Percentiles rank a stretch among this genome's conserved stretches.
Conservation (phyloP, 2,329 filamentous ascomycete species). For the Pseudocercospora fijiensis region DNA sequence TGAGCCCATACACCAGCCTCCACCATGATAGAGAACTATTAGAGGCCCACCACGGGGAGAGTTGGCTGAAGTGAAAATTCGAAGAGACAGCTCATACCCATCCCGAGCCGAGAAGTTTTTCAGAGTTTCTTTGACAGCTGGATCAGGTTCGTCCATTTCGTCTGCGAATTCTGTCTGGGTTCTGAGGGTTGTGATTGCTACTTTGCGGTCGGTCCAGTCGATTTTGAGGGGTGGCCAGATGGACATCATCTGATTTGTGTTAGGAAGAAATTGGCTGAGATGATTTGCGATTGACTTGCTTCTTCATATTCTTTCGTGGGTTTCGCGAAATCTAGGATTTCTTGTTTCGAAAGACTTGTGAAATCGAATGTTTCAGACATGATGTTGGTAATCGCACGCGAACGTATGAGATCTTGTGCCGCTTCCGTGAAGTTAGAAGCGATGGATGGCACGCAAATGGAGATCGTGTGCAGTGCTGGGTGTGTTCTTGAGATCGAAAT, state of each 20-base stretch:
- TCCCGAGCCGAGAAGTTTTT: constrained; percentile 12
- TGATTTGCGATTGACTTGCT: constrained; percentile 7
- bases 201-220: constrained; percentile 17
- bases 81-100: constrained; percentile 18
- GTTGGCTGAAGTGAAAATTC: constrained; percentile 11
- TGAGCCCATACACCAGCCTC: constrained; percentile 23
- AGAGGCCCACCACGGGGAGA: constrained; percentile 19
- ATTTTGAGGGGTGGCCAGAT: constrained; percentile 22
- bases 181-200: constrained; percentile 16
- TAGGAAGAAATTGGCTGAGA: background rate
- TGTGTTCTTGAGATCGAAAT: background rate
- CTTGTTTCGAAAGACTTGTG: constrained; percentile 20
- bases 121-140: constrained; percentile 14
- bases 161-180: constrained; percentile 21
- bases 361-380: constrained; percentile 20
- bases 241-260: constrained; percentile 12
- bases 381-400: background rate
- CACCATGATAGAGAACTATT: constrained; percentile 30
- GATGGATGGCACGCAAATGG: background rate
- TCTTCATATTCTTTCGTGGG: constrained; percentile 23
- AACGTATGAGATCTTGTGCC: background rate
- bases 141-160: constrained; percentile 22
- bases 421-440: background rate
- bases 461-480: background rate
- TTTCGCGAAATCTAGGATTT: constrained; percentile 21